Evolutionary conservation across 1,284 basidiomycete species (phyloP).

Genomic region (Veloporphyrellus conicus): DNA sequence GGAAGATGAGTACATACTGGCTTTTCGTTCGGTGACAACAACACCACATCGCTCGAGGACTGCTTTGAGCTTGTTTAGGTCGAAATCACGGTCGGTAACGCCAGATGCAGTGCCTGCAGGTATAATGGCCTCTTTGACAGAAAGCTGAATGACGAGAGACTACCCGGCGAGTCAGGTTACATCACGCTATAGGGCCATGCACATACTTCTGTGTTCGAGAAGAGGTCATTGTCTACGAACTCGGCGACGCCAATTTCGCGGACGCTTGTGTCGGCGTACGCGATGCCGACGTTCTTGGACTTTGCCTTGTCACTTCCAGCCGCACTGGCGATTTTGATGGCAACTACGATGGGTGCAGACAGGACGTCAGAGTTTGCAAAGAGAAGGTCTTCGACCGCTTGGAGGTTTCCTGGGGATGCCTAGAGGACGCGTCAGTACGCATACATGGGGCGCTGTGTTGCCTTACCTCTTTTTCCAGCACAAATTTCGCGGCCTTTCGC

Average conservation of each 20-base stretch:
- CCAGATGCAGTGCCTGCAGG: conserved; percentile 65
- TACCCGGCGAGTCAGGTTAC: conserved; percentile 32
- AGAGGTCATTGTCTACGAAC: conserved; percentile 92
- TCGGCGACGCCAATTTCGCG: conserved; percentile 77
- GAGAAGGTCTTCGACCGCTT: conserved; percentile 89
- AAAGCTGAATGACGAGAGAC: conserved; percentile 94
- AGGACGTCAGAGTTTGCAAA: conserved; percentile 83
- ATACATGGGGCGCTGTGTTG: neutral
- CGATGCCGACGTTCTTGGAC: conserved; percentile 62
- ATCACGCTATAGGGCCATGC: neutral
- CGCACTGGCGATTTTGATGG: conserved; percentile 71
- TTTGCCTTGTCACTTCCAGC: conserved; percentile 50
- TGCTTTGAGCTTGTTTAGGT: conserved; percentile 78
- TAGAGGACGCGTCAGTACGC: conserved; percentile 30
- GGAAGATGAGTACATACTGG: conserved; percentile 48
- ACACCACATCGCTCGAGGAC: conserved; percentile 89
- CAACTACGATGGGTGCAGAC: conserved; percentile 86
- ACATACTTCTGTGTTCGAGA: conserved; percentile 88
- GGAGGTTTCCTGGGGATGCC: conserved; percentile 94
- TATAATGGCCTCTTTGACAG: conserved; percentile 89
- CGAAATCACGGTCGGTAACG: conserved; percentile 76
- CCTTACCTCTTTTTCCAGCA: conserved; percentile 72
- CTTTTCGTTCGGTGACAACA: conserved; percentile 84
- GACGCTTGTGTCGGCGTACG: conserved; percentile 74
- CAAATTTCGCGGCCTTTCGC: conserved; percentile 72